These are phyloP conservation scores for Candida silvatica DNA, from an alignment of 805 yeast genomes.

Conservation along the genomic window DNA sequence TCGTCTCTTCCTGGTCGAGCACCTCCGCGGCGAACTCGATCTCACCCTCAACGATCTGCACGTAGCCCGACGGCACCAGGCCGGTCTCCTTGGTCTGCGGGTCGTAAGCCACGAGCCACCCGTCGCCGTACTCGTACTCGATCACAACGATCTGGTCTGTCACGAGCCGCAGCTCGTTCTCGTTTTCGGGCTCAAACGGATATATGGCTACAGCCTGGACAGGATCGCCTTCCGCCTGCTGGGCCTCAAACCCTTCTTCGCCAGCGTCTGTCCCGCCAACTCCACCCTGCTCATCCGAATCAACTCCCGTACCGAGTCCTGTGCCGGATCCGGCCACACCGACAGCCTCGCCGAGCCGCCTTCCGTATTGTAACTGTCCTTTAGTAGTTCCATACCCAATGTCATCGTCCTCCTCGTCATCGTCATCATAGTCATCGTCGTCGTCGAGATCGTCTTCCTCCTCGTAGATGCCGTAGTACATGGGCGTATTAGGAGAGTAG, in stretches of 20 bases:
- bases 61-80: constrained; percentile 91
- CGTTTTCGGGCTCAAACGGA: constrained; percentile 89
- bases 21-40: constrained; percentile 17
- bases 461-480: constrained; percentile 47
- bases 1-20: constrained; percentile 20
- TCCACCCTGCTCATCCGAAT: neutral
- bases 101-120: constrained; percentile 94
- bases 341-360: neutral
- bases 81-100: constrained; percentile 76
- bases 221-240: constrained; percentile 11
- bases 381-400: constrained; percentile 11
- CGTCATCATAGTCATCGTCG: constrained; percentile 12
- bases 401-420: constrained; percentile 8
- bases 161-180: constrained; percentile 69
- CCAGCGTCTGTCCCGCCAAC: neutral
- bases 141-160: constrained; percentile 85
- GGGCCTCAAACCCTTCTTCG: constrained; percentile 4
- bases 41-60: constrained; percentile 34
- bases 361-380: neutral
- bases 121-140: constrained; percentile 91
- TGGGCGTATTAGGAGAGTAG: constrained; percentile 58
- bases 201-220: constrained; percentile 72
- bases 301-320: constrained; percentile 1
- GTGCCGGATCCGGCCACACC: neutral
- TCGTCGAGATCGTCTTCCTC: constrained; percentile 18